Evolutionary conservation across 2,329 filamentous ascomycete genomes (phyloP).

Genomic region (Fusarium nurragi): DNA sequence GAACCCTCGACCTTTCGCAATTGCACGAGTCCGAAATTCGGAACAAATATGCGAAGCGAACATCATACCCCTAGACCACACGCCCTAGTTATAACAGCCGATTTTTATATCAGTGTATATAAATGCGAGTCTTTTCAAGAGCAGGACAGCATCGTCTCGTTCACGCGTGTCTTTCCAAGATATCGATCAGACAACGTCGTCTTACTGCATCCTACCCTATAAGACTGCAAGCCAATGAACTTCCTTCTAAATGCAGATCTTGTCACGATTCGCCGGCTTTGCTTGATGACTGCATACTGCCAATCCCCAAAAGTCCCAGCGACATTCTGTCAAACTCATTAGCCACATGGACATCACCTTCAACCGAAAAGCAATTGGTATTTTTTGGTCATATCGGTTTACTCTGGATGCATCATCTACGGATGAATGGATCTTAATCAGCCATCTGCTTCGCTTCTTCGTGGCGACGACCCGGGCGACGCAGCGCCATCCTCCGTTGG

Average conservation of each 20-base stretch:
- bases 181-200: neutral
- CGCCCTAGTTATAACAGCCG: neutral
- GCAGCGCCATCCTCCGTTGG: neutral
- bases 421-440: neutral
- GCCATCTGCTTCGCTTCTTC: too few relatives aligned
- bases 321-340: neutral
- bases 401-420: conserved; percentile 6
- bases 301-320: neutral
- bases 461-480: neutral
- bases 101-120: fast-evolving
- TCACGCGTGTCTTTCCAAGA: neutral
- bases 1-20: conserved; percentile 29
- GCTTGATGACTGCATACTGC: neutral
- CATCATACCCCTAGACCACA: conserved; percentile 30
- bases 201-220: neutral
- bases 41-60: conserved; percentile 22
- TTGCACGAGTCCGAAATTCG: neutral
- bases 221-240: neutral
- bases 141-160: neutral
- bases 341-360: neutral
- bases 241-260: neutral
- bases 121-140: neutral
- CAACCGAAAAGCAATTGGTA: neutral
- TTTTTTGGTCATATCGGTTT: neutral
- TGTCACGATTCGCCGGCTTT: neutral